Evolutionary conservation across 257 asterid species (phyloP).

Genomic region (Solanum arcanum): DNA sequence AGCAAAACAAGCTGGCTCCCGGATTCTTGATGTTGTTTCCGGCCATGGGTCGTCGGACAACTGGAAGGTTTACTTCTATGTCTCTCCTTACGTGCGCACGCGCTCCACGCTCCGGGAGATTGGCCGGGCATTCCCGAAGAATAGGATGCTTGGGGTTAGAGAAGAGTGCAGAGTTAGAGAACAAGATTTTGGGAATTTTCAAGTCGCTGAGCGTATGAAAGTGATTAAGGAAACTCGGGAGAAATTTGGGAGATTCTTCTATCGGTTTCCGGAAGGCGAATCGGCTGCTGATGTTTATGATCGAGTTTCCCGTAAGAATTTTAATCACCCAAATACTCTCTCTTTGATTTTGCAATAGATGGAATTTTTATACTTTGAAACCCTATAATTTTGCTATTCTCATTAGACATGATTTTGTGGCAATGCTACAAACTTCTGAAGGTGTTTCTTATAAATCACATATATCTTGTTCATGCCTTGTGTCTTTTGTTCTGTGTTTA

Average conservation of each 20-base stretch:
- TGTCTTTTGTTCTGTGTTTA: neutral
- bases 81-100: conserved; percentile 75
- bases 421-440: neutral
- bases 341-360: neutral
- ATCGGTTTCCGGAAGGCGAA: conserved; percentile 90
- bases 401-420: neutral
- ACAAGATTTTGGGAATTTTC: conserved; percentile 97
- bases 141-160: conserved; percentile 57
- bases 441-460: neutral
- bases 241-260: conserved; percentile 78
- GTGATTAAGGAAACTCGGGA: conserved; percentile 72
- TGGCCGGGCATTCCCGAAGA: conserved; percentile 57
- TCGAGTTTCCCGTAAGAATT: conserved; percentile 71
- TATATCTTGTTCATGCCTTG: neutral
- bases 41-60: conserved; percentile 28
- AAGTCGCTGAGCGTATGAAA: conserved; percentile 76
- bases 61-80: conserved; percentile 77
- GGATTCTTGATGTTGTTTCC: conserved; percentile 45
- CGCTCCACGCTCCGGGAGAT: conserved; percentile 78
- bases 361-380: neutral
- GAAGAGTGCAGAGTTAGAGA: conserved; percentile 90
- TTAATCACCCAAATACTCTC: neutral
- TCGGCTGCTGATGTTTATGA: conserved; percentile 92
- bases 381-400: neutral
- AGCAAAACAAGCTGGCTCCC: conserved; percentile 48